phyloP scores from a whole-genome alignment of 2,329 filamentous ascomycete genomes.

The Neofusicoccum kwambonambiense region DNA sequence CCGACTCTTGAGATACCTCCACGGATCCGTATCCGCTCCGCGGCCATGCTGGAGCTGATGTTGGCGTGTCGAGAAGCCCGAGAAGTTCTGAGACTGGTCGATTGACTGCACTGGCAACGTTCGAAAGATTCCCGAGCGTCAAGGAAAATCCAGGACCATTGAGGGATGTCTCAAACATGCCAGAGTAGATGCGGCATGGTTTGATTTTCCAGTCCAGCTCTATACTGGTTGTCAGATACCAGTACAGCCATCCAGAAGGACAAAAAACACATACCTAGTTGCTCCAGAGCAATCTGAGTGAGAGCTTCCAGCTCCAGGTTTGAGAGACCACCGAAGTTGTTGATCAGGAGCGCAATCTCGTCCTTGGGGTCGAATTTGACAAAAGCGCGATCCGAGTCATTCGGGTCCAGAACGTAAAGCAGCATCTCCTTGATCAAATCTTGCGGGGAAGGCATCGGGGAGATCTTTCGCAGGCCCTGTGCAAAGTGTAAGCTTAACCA shows the following conservation, averaged over 20 bases:
- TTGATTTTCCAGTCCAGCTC: slow-evolving; percentile 57
- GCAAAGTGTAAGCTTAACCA: neutral
- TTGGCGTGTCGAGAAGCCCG: slow-evolving; percentile 50
- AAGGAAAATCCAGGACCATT: slow-evolving; percentile 68
- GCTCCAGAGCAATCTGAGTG: slow-evolving; percentile 41
- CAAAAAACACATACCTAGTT: slow-evolving; percentile 29
- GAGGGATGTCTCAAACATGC: slow-evolving; percentile 70
- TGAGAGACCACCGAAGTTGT: slow-evolving; percentile 51
- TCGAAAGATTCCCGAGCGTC: slow-evolving; percentile 53
- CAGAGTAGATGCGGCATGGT: slow-evolving; percentile 61
- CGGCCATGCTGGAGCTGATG: slow-evolving; percentile 53
- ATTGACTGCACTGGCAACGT: slow-evolving; percentile 43
- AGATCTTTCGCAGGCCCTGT: slow-evolving; percentile 45
- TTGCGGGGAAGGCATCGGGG: slow-evolving; percentile 49
- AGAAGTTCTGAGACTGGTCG: slow-evolving; percentile 44
- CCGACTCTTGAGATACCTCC: slow-evolving; percentile 27
- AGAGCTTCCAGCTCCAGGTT: slow-evolving; percentile 50
- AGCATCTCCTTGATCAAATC: slow-evolving; percentile 50
- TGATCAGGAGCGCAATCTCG: slow-evolving; percentile 47
- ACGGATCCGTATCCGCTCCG: slow-evolving; percentile 44
- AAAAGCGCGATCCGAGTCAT: slow-evolving; percentile 50
- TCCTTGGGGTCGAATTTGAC: slow-evolving; percentile 48
- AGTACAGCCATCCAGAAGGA: neutral
- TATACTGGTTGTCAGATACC: slow-evolving; percentile 1
- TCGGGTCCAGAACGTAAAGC: slow-evolving; percentile 48